Evolutionary conservation across 805 yeast species (phyloP), one percentile per base, ranked within the genome.

Genomic region (Ogataea neopini): DNA sequence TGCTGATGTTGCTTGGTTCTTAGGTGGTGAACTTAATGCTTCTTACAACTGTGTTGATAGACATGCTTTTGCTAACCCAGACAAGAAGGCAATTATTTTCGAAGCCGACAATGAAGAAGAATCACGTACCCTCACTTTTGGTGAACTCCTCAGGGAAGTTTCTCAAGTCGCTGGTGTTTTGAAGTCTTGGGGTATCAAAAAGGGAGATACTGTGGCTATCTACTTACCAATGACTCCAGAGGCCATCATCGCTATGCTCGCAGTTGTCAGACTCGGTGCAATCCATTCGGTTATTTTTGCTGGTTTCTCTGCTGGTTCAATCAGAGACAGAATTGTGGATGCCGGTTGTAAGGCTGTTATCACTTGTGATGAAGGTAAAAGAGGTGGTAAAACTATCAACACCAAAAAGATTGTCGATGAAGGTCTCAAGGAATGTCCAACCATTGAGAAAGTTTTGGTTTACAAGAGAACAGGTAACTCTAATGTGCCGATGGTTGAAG

Each of bases 201-300:
- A 88, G 70, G 99, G 99, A 64, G 99, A 92, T 65, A 87, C 96
- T 22, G 98, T 92, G 49, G 98, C 97, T 42, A 87, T 92, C 49
- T 92, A 92, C 71, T 74, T 92, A 66, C 99, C 99, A 63, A 92
- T 94, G 99, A 91, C 91, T 52, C 96, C 98, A 42, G 96, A 91
- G 72, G 97, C 97, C 17, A 75, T 94, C 52, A 81, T 94, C 48
- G 86, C 99, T n/a, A 81, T 92, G 79, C 76, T 92, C 63, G 99
- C 99, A 40, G 84, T 90, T 63, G 87, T 83, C 29, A 84, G 99
- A 73, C 73, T 92, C 48, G 99, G 99, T 66, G 99, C 99, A 28
- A 75, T 92, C 45, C 99, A 92, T 71, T 87, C 97, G 14, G 97
- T 94, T 45, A 86, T 92, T 45, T 92, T 92, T 73, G 99, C 98